Evolutionary conservation across 306 rosid genomes (phyloP).

Genomic region (Senna siamea): DNA sequence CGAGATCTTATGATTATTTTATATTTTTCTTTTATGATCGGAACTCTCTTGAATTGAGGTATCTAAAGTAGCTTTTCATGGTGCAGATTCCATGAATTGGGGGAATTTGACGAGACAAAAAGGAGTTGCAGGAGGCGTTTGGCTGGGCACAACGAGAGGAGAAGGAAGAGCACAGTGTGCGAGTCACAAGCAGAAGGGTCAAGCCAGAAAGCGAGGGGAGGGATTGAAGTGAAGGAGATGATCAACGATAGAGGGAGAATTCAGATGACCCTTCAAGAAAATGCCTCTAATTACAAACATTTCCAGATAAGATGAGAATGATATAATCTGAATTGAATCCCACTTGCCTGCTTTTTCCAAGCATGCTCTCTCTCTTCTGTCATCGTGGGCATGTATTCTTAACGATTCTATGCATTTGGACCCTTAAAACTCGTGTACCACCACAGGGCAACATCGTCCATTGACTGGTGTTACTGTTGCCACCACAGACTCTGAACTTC

Average conservation of each 20-base stretch:
- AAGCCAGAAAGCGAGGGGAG: slow-evolving; percentile 50
- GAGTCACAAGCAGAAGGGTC: slow-evolving; percentile 66
- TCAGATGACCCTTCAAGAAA: slow-evolving; percentile 60
- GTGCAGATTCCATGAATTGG: slow-evolving; percentile 70
- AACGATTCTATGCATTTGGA: no score
- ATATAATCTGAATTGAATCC: no score
- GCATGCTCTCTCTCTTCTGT: slow-evolving; percentile 84
- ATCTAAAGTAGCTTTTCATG: no score
- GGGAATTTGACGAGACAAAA: slow-evolving; percentile 67
- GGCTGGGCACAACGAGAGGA: slow-evolving; percentile 72
- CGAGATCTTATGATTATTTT: no score
- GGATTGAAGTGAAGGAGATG: slow-evolving; percentile 27
- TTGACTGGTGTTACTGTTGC: no score
- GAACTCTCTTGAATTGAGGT: no score
- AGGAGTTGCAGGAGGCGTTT: slow-evolving; percentile 76
- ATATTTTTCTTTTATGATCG: no score
- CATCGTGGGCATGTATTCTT: slow-evolving; percentile 39
- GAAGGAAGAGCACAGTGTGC: slow-evolving; percentile 66
- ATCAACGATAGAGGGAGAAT: slow-evolving; percentile 56
- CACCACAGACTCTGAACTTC: no score
- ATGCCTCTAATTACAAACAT: slow-evolving; percentile 43
- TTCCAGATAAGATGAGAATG: slow-evolving; percentile 55
- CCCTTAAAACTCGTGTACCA: no score
- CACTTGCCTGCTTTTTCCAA: not conserved
- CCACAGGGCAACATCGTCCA: no score